These are phyloP conservation scores for Diaporthe vaccinii DNA, from an alignment of 2,329 filamentous ascomycete species.

Conservation along the genomic window DNA sequence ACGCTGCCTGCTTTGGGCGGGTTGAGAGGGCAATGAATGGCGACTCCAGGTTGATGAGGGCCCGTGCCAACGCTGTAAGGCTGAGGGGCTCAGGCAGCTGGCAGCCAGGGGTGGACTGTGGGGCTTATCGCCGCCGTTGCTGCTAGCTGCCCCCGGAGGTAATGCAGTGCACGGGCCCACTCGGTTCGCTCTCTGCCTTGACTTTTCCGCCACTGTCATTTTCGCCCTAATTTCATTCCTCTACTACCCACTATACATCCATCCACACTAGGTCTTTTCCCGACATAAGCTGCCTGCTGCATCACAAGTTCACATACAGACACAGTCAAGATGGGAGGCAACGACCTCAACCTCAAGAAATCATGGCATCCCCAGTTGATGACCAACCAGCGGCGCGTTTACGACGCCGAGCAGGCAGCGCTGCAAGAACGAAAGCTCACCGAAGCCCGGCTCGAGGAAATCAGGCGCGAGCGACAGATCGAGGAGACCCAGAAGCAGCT, in stretches of 20 bases:
- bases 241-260: not conserved
- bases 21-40: slow-evolving; percentile 9
- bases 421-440: slow-evolving; percentile 95
- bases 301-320: not conserved
- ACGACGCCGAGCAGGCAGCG: slow-evolving; percentile 91
- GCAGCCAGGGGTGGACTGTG: not conserved
- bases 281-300: not conserved
- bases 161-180: not conserved
- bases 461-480: slow-evolving; percentile 92
- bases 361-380: slow-evolving; percentile 94
- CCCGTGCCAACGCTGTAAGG: slow-evolving; percentile 29
- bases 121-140: not conserved
- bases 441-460: slow-evolving; percentile 90
- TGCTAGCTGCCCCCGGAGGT: not conserved
- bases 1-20: slow-evolving; percentile 13
- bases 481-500: slow-evolving; percentile 93
- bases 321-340: slow-evolving; percentile 79
- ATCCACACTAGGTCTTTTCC: not conserved
- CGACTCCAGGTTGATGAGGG: slow-evolving; percentile 14
- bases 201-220: slow-evolving; percentile 37
- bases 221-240: not conserved
- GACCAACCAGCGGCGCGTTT: slow-evolving; percentile 91
- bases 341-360: slow-evolving; percentile 95
- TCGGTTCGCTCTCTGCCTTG: not conserved
- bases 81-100: not conserved